Conservation (phyloP, 257 asterid species). For the Gardenia jasminoides region DNA sequence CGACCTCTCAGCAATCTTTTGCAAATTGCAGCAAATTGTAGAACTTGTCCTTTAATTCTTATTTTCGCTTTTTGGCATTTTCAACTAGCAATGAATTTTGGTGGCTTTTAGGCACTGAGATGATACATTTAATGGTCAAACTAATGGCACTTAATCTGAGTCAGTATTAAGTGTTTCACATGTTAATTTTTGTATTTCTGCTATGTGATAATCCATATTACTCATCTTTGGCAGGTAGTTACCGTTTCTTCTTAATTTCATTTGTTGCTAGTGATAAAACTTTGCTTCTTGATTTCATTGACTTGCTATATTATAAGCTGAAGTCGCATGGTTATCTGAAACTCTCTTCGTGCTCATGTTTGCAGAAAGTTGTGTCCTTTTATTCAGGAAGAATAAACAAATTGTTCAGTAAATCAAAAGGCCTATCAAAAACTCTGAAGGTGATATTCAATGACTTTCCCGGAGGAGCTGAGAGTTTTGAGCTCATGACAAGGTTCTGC, state of each 20-base stretch:
- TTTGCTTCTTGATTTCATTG: not conserved
- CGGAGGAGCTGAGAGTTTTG: conserved; percentile 79
- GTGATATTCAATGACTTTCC: conserved; percentile 81
- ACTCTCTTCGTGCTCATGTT: conserved; percentile 9
- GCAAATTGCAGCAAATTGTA: conserved; percentile 20
- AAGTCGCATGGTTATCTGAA: conserved; percentile 9
- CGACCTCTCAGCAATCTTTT: conserved; percentile 39
- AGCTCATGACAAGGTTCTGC: conserved; percentile 72
- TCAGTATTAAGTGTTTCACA: not conserved
- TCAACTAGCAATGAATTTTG: not conserved
- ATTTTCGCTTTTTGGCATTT: conserved; percentile 5
- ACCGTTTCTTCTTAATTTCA: not conserved
- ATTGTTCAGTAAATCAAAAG: conserved; percentile 50
- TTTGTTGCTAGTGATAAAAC: not conserved
- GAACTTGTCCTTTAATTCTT: conserved; percentile 5
- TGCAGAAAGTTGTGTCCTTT: conserved; percentile 59
- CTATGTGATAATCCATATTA: not conserved
- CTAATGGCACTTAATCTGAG: not conserved
- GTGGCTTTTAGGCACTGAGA: not conserved
- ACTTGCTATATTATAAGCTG: not conserved
- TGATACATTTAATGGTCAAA: not conserved
- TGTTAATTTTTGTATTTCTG: not conserved
- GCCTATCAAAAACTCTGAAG: conserved; percentile 38
- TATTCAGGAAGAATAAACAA: conserved; percentile 56
- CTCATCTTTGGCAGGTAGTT: not conserved